Conservation (phyloP, 2,329 filamentous ascomycete species). For the Grosmannia clavigera region DNA sequence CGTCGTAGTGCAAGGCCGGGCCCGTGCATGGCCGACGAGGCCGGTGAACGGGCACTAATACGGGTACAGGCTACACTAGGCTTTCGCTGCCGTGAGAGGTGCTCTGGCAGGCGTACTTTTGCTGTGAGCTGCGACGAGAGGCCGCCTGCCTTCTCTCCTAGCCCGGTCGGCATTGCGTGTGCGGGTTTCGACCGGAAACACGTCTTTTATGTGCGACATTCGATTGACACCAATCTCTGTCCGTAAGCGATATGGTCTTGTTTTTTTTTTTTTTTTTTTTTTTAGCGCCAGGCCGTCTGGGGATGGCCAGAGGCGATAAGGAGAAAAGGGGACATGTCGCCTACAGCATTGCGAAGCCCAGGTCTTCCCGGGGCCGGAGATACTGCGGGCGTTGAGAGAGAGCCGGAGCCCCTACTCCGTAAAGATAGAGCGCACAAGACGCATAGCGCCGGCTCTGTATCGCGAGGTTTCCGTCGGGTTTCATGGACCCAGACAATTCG, state of each 20-base stretch:
- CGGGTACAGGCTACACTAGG: neutral
- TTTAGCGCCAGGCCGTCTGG: neutral
- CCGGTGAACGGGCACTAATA: neutral
- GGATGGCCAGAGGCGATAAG: neutral
- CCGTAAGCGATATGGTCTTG: no score
- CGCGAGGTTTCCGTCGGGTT: neutral
- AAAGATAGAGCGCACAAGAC: no score
- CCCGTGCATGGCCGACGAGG: neutral
- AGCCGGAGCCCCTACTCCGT: neutral
- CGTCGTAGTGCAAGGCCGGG: neutral
- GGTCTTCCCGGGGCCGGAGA: neutral
- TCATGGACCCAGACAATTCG: neutral
- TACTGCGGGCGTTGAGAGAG: neutral
- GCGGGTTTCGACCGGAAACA: no score
- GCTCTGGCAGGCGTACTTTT: no score
- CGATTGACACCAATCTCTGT: no score
- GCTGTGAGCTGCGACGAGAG: no score
- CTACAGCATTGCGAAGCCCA: neutral
- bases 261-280: no score
- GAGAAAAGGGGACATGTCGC: neutral
- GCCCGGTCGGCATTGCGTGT: no score
- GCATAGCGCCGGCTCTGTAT: neutral
- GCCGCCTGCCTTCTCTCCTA: no score
- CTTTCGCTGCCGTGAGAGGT: neutral
- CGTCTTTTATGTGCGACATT: no score